Base-by-base conservation (phyloP, 805 yeast species). In the Blastobotrys parvus region DNA sequence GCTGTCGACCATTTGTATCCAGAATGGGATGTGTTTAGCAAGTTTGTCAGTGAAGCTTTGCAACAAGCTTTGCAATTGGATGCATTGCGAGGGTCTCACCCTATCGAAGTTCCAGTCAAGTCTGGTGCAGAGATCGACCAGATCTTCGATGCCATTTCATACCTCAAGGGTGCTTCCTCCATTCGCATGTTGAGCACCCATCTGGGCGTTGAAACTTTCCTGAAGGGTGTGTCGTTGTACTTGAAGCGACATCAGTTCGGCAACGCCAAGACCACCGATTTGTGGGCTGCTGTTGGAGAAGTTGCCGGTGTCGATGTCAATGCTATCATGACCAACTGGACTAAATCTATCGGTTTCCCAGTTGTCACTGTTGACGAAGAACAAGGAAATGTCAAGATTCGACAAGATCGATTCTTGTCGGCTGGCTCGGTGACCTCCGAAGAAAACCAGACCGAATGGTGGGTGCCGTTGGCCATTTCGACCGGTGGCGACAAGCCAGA, bases 1-100 rank as follows among this genome's bases (percentile, higher is more conserved):
- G 82, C 89, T 7, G 80, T 86, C 61, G 79, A 83, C 64, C 64
- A 78, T 37, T 72, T 82, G 57, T 77, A 75, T 63, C 92, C 92
- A 22, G 87, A 82, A 50, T 84, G 92, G 90, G 80, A 81, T 57
- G 90, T 84, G 31, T 84, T 87, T 85, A 84, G 82, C 59, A 73
- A 74, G 40, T 84, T 82, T 55, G 90, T 82, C 25, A 68, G 82
- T 13, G 89, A 81, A 53, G 74, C 82, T 48, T 72, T 83, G 54
- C 88, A 82, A 62, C 71, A 68, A 48, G 94, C 92, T 16, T 70
- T 84, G 56, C 61, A 70, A 4, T 70, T 84, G 52, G 94, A 84
- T 61, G 72, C 84, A 7, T 69, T 84, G 47, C 77, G 94, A 61
- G 78, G 87, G 3, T 82, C 92, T 21, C 94, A 84, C 61, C 92